Evolutionary conservation across 2,329 filamentous ascomycete species (phyloP).

Genomic region (Xylaria sp.): DNA sequence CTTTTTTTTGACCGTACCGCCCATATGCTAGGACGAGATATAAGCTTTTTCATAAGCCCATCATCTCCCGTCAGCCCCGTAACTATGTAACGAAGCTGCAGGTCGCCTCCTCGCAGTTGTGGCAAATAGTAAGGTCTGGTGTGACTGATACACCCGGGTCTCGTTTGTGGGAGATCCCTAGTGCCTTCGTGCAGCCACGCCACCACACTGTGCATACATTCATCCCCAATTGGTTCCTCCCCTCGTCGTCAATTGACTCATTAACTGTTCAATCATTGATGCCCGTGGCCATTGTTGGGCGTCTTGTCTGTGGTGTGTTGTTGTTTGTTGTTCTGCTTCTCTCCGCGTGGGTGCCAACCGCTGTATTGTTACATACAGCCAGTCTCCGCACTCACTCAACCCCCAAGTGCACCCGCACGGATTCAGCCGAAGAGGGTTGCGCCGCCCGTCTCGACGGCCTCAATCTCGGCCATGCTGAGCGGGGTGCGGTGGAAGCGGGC

Average conservation of each 20-base stretch:
- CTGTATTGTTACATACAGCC: no score
- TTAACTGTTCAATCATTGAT: not conserved
- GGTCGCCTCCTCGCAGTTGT: not conserved
- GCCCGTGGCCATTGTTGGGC: not conserved
- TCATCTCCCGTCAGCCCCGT: not conserved
- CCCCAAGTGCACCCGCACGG: not conserved
- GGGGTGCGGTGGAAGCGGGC: conserved; percentile 75
- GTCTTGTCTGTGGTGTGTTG: not conserved
- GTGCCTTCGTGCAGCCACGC: conserved; percentile 11
- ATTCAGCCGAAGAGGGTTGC: conserved; percentile 60
- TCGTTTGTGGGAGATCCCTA: not conserved
- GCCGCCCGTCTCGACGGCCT: conserved; percentile 92
- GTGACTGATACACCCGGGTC: conserved; percentile 15
- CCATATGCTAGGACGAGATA: not conserved
- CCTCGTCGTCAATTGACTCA: conserved; percentile 2
- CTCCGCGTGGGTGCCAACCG: not conserved
- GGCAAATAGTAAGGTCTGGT: not conserved
- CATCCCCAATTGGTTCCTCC: conserved; percentile 5
- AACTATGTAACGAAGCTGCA: not conserved
- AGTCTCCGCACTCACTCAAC: not conserved
- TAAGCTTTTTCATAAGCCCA: no score
- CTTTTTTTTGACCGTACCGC: not conserved
- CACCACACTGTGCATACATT: conserved; percentile 1
- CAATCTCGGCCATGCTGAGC: conserved; percentile 83
- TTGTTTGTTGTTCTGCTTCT: not conserved